A percentile compares a stretch with the other conserved stretches of the same genome.
Evolutionary conservation across 805 yeast species (phyloP).

Genomic region (Isabelozyma gotoi): DNA sequence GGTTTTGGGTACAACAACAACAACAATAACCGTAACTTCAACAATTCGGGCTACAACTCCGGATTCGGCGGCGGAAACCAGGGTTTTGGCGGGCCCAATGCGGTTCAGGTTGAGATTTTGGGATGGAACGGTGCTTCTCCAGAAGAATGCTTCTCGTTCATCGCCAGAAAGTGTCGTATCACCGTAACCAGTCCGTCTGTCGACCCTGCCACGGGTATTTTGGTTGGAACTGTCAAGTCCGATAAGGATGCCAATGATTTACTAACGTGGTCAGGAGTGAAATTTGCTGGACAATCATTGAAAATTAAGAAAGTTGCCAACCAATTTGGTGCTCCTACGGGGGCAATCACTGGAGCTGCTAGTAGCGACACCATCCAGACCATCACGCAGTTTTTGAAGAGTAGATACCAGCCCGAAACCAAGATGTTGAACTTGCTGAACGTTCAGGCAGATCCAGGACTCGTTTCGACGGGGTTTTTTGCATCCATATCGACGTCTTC

Average conservation of each 20-base stretch:
- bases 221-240: constrained; percentile 58
- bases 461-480: constrained; percentile 64
- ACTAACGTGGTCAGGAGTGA: constrained; percentile 66
- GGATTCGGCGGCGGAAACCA: constrained; percentile 23
- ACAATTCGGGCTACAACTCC: constrained; percentile 9
- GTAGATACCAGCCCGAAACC: constrained; percentile 64
- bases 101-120: constrained; percentile 57
- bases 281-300: constrained; percentile 74
- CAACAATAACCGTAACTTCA: constrained; percentile 11
- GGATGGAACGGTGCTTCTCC: constrained; percentile 83
- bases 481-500: constrained; percentile 59
- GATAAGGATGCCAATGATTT: constrained; percentile 59
- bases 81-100: constrained; percentile 25
- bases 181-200: constrained; percentile 52
- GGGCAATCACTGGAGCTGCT: constrained; percentile 10
- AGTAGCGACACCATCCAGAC: constrained; percentile 54
- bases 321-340: constrained; percentile 9
- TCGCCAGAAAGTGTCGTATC: constrained; percentile 65
- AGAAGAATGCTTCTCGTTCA: constrained; percentile 66
- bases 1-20: constrained; percentile 13
- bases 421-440: constrained; percentile 69
- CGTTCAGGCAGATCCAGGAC: constrained; percentile 62
- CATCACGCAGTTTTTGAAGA: constrained; percentile 56
- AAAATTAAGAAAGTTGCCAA: constrained; percentile 43
- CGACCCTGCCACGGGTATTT: constrained; percentile 47